Evolutionary conservation across 2,329 filamentous ascomycete species (phyloP).

Genomic region (Colletotrichum australisinense): DNA sequence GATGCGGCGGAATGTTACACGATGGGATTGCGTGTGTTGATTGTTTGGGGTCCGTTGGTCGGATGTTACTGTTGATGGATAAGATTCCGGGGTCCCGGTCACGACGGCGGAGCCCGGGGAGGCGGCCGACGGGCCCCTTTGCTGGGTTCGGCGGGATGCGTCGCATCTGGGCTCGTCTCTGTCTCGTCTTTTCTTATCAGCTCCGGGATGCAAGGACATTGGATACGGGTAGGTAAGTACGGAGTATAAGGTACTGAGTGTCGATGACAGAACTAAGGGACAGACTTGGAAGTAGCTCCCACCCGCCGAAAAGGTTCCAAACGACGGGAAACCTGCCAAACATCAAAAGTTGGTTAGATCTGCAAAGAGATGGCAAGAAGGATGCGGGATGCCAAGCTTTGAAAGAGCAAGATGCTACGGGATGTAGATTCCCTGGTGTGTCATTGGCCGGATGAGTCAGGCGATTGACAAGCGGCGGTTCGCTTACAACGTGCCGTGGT

Average conservation of each 20-base stretch:
- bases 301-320: background rate
- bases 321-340: background rate
- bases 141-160: background rate
- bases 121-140: background rate
- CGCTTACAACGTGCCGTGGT: background rate
- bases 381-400: background rate
- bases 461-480: background rate
- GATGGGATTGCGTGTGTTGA: background rate
- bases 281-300: background rate
- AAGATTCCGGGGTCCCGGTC: constrained; percentile 21
- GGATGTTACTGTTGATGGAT: constrained; percentile 1
- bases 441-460: background rate
- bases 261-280: background rate
- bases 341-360: background rate
- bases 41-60: background rate
- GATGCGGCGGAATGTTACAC: background rate
- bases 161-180: background rate
- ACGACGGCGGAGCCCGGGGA: constrained; percentile 4
- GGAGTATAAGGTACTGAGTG: too few species aligned
- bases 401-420: background rate
- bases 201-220: background rate
- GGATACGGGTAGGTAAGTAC: background rate
- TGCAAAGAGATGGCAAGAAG: background rate
- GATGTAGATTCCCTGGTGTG: background rate
- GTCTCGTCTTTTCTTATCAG: background rate